Evolutionary conservation across 352 stramenopile genomes (phyloP).

Genomic region (Phytophthora ohioensis): DNA sequence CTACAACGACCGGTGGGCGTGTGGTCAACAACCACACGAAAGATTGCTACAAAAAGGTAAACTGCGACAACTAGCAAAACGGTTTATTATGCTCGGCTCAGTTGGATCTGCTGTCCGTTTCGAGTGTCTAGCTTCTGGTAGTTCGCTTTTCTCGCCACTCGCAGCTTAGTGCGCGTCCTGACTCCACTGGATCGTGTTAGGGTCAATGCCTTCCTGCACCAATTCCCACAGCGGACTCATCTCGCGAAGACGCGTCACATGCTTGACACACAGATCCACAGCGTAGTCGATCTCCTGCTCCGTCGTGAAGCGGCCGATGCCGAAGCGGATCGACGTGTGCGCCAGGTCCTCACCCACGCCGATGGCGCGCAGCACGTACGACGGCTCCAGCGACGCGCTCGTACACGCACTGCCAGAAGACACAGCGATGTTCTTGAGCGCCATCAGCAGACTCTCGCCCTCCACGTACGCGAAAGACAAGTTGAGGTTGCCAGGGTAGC

Average conservation of each 20-base stretch:
- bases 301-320: slow-evolving; percentile 98
- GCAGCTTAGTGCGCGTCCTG: slow-evolving; percentile 91
- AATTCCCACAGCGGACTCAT: slow-evolving; percentile 99
- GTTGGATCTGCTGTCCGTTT: slow-evolving; percentile 15
- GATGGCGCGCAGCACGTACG: slow-evolving; percentile 98
- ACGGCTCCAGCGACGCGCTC: slow-evolving; percentile 97
- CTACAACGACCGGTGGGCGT: background rate
- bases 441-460: slow-evolving; percentile 99
- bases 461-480: slow-evolving; percentile 99
- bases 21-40: background rate
- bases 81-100: slow-evolving; percentile 12
- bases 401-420: slow-evolving; percentile 97
- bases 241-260: slow-evolving; percentile 97
- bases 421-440: slow-evolving; percentile 99
- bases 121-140: background rate
- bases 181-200: slow-evolving; percentile 99
- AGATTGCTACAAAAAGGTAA: background rate
- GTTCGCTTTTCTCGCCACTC: slow-evolving; percentile 7
- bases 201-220: slow-evolving; percentile 99
- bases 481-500: slow-evolving; percentile 98
- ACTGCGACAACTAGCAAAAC: slow-evolving; percentile 34
- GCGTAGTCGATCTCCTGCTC: slow-evolving; percentile 98
- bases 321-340: slow-evolving; percentile 98
- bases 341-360: slow-evolving; percentile 99
- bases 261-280: slow-evolving; percentile 93